Percentiles rank a stretch among this genome's conserved stretches.
phyloP scores from a whole-genome alignment of 441 rosid species.

The Croton setiger region DNA sequence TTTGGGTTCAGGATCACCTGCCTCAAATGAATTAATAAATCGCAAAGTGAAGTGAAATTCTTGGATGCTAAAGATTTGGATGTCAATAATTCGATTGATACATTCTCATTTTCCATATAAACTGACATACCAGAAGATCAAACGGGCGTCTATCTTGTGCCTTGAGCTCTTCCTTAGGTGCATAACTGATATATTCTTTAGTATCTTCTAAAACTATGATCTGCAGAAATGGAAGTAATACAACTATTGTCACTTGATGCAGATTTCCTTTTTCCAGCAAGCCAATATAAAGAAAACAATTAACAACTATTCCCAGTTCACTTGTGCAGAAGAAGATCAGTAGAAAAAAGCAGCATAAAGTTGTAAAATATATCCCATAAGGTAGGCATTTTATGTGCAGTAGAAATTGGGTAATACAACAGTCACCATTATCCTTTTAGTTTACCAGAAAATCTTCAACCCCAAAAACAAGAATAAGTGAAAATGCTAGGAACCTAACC shows the following conservation, averaged over 20 bases:
- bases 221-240: constrained; percentile 35
- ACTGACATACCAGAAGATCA: constrained; percentile 68
- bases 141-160: constrained; percentile 74
- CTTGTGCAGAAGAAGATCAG: neutral
- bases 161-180: constrained; percentile 62
- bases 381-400: neutral
- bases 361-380: neutral
- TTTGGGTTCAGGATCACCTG: constrained; percentile 90
- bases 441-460: neutral
- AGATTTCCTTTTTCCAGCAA: neutral
- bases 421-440: neutral
- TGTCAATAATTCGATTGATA: constrained; percentile 3
- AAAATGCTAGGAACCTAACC: neutral
- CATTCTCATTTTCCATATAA: neutral
- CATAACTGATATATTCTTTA: constrained; percentile 68
- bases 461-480: neutral
- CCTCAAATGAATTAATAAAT: constrained; percentile 36
- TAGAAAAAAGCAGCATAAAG: neutral
- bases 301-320: neutral
- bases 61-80: constrained; percentile 13
- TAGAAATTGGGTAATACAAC: neutral
- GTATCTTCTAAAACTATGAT: constrained; percentile 94
- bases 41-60: constrained; percentile 22
- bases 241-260: neutral
- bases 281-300: neutral